Conservation (phyloP, 2,329 filamentous ascomycete species). For the Hypoxylon sp. region DNA sequence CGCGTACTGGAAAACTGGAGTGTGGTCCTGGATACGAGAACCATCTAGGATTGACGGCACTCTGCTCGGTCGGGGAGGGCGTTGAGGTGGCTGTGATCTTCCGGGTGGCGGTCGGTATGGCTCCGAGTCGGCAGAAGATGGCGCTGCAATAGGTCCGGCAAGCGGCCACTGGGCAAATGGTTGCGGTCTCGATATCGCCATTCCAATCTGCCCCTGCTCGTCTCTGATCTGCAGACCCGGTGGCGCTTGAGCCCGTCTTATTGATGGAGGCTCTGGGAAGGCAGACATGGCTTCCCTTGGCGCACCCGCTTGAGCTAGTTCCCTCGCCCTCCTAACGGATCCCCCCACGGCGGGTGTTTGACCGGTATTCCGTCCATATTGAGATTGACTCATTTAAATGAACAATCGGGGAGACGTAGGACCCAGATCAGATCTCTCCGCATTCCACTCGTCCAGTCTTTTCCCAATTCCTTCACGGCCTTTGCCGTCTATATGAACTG, state of each 20-base stretch:
- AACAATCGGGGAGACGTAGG: constrained; percentile 45
- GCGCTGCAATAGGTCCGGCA: constrained; percentile 47
- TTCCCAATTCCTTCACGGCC: constrained; percentile 37
- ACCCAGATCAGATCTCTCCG: constrained; percentile 35
- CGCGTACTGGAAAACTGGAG: constrained; percentile 64
- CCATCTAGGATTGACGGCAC: constrained; percentile 71
- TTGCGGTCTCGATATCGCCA: constrained; percentile 64
- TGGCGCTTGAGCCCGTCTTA: constrained; percentile 53
- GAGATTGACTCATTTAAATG: constrained; percentile 66
- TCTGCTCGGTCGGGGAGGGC: constrained; percentile 70
- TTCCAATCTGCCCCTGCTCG: constrained; percentile 55
- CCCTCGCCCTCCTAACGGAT: constrained; percentile 67
- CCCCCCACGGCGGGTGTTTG: constrained; percentile 58
- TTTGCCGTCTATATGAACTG: constrained; percentile 39
- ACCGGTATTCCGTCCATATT: constrained; percentile 68
- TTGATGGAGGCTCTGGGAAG: constrained; percentile 49
- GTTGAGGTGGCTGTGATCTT: constrained; percentile 65
- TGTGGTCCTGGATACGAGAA: constrained; percentile 67
- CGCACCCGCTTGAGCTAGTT: constrained; percentile 61
- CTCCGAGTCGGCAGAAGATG: constrained; percentile 49
- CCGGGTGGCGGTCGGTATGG: constrained; percentile 66
- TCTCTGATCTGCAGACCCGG: constrained; percentile 54
- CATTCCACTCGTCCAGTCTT: constrained; percentile 42
- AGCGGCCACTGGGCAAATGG: constrained; percentile 56
- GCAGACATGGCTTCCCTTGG: constrained; percentile 49